A percentile compares a stretch with the other conserved stretches of the same genome.
phyloP scores from a whole-genome alignment of 441 rosid species.

The Pelargonium fulgidum region DNA sequence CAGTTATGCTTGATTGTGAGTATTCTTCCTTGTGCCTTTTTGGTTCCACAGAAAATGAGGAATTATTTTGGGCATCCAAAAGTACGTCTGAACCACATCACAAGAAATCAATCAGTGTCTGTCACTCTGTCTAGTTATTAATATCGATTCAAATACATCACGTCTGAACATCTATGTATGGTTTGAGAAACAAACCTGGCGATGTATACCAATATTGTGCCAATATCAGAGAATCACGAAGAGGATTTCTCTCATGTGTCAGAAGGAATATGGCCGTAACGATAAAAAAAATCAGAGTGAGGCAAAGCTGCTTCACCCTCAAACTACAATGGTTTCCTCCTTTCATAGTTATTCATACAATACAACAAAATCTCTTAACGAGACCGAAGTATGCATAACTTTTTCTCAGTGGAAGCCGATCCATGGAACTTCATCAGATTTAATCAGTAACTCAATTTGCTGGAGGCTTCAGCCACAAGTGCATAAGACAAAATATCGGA shows the following conservation, averaged over 20 bases:
- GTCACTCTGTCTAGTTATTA: no score
- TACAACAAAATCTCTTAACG: not conserved
- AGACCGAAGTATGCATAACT: not conserved
- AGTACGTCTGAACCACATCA: no score
- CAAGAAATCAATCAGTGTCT: no score
- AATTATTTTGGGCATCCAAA: no score
- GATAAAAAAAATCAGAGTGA: not conserved
- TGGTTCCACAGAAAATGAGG: no score
- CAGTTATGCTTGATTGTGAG: no score
- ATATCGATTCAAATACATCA: no score
- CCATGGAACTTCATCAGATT: not conserved
- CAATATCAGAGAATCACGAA: not conserved
- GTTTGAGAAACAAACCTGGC: slow-evolving; percentile 2
- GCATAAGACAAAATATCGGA: not conserved
- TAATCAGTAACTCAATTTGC: slow-evolving; percentile 7
- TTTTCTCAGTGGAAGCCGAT: not conserved
- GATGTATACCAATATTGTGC: not conserved
- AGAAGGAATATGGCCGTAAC: slow-evolving; percentile 1
- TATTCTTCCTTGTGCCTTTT: no score
- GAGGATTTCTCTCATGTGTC: not conserved
- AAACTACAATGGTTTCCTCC: slow-evolving; percentile 4
- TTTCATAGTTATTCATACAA: not conserved
- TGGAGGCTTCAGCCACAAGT: not conserved
- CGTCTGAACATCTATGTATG: not conserved
- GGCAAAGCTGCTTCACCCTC: slow-evolving; percentile 1